These are phyloP conservation scores for Erucastrum elatum DNA, from an alignment of 345 rosid genomes.

Conservation along the genomic window DNA sequence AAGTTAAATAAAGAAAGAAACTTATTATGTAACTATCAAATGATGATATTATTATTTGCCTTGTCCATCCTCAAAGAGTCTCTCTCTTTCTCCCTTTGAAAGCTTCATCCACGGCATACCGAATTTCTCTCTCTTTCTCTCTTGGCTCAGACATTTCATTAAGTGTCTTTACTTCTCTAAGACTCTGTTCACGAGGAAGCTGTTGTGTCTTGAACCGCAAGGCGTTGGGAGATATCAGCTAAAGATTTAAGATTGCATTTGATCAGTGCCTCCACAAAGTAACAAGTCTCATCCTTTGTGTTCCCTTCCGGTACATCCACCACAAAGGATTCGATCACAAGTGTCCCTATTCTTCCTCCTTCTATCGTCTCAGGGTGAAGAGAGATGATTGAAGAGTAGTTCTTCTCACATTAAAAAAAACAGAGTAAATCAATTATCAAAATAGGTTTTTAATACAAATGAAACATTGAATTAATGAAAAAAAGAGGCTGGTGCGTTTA, in stretches of 20 bases:
- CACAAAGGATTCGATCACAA: constrained; percentile 86
- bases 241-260: constrained; percentile 91
- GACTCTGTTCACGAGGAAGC: constrained; percentile 53
- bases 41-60: constrained; percentile 11
- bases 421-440: background rate
- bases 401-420: background rate
- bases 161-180: constrained; percentile 25
- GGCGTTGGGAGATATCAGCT: constrained; percentile 82
- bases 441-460: background rate
- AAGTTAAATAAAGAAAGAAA: background rate
- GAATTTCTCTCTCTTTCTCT: constrained; percentile 6
- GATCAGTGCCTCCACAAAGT: constrained; percentile 88
- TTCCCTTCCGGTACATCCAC: constrained; percentile 95
- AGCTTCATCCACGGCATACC: constrained; percentile 37
- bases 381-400: background rate
- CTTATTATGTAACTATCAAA: background rate
- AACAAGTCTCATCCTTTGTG: constrained; percentile 94
- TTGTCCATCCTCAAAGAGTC: constrained; percentile 37
- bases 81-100: constrained; percentile 3
- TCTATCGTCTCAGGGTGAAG: constrained; percentile 33
- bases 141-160: background rate
- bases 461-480: background rate
- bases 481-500: constrained; percentile 10
- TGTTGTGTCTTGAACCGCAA: constrained; percentile 70
- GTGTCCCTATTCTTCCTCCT: constrained; percentile 87